These are phyloP conservation scores for Eucalyptus erythrocorys DNA, from an alignment of 345 rosid genomes.

Conservation along the genomic window DNA sequence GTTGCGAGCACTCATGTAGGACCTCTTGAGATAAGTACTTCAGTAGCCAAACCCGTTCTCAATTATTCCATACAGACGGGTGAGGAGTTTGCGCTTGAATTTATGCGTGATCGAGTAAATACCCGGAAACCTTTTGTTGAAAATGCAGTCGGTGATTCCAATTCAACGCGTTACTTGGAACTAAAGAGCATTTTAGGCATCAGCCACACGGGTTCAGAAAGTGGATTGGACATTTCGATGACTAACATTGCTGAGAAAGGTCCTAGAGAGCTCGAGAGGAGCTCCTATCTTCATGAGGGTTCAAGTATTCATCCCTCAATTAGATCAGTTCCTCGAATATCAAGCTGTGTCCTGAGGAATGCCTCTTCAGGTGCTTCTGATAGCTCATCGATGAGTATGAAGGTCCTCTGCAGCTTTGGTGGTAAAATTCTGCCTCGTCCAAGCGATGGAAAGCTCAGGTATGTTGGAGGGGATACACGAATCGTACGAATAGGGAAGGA, in stretches of 20 bases:
- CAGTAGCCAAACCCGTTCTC: constrained; percentile 60
- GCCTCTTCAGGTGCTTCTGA: constrained; percentile 31
- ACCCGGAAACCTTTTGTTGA: constrained; percentile 33
- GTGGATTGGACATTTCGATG: constrained; percentile 53
- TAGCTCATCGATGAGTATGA: constrained; percentile 34
- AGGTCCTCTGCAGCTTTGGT: constrained; percentile 83
- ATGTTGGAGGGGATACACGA: constrained; percentile 86
- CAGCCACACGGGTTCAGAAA: constrained; percentile 48
- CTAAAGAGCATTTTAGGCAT: constrained; percentile 50
- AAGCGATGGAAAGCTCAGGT: constrained; percentile 80
- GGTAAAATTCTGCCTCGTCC: constrained; percentile 87
- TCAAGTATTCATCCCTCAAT: constrained; percentile 33
- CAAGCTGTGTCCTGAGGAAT: neutral
- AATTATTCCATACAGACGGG: constrained; percentile 84
- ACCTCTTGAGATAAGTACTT: constrained; percentile 21
- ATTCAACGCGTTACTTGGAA: constrained; percentile 50
- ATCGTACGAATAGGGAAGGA: constrained; percentile 54
- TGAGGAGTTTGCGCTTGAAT: constrained; percentile 88
- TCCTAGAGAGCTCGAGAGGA: constrained; percentile 36
- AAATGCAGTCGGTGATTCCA: constrained; percentile 27
- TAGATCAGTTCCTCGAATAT: constrained; percentile 30
- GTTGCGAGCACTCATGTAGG: constrained; percentile 25
- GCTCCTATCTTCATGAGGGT: constrained; percentile 2
- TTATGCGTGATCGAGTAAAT: constrained; percentile 67
- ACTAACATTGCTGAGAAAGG: constrained; percentile 24